Evolutionary conservation across 1,139 yeast genomes (phyloP).

Genomic region (Geotrichum phurueaensis): DNA sequence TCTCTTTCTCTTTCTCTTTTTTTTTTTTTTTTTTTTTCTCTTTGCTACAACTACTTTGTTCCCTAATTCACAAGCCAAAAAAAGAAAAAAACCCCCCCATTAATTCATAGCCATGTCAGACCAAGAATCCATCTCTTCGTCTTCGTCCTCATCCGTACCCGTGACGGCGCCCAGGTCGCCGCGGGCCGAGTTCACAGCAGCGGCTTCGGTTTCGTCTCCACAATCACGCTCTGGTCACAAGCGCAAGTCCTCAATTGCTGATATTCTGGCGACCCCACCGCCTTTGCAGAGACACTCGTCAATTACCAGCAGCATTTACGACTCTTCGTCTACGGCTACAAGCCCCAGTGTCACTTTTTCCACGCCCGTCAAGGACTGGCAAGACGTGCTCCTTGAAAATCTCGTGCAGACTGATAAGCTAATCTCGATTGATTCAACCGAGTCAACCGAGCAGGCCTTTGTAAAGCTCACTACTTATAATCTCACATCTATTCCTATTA

Average conservation of each 20-base stretch:
- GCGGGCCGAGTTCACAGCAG: slow-evolving; percentile 1
- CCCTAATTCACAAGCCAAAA: background rate
- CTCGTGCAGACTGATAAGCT: slow-evolving; percentile 75
- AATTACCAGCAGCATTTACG: slow-evolving; percentile 19
- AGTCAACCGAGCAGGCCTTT: slow-evolving; percentile 82
- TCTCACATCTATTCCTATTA: slow-evolving; percentile 80
- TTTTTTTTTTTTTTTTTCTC: background rate
- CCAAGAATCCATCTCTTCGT: background rate
- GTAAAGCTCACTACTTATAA: slow-evolving; percentile 65
- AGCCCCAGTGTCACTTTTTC: slow-evolving; percentile 22
- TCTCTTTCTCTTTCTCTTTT: background rate
- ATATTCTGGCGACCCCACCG: slow-evolving; percentile 77
- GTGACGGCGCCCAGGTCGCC: slow-evolving; percentile 7
- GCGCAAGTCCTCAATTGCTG: slow-evolving; percentile 55
- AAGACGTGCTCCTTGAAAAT: slow-evolving; percentile 61
- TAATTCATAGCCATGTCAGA: background rate
- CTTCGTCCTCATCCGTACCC: background rate
- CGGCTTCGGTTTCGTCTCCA: slow-evolving; percentile 9
- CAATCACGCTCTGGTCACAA: background rate
- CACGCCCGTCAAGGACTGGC: slow-evolving; percentile 53
- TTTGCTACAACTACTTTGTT: background rate
- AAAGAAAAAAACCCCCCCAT: background rate
- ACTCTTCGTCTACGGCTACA: slow-evolving; percentile 9
- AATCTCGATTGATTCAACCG: slow-evolving; percentile 54
- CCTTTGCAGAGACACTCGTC: slow-evolving; percentile 40